Base-by-base conservation (phyloP, 441 rosid species). In the Gossypium schwendimanii region DNA sequence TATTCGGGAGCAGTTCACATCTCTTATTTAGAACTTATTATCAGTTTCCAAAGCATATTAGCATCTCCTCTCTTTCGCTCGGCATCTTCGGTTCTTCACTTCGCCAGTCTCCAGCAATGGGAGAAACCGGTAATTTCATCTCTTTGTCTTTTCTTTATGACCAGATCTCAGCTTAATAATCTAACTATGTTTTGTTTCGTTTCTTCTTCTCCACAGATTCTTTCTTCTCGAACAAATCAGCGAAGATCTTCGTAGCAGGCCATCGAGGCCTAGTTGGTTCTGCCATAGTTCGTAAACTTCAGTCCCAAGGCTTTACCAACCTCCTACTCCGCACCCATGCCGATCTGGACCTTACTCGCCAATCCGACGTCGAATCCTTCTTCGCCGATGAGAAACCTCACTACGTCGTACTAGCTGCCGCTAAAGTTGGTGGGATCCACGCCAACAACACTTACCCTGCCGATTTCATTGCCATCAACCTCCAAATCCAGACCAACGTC, bases 381-480 rank as follows among this genome's bases (percentile, higher is more conserved):
- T 92, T 94, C 50, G 77, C 91, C 6, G 45, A 79, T 0, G 88
- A 91, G 77, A 86, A 82, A 75, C 97, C 97, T 0, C 75, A 57
- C 12, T 86, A 81, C 53, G 97, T 91, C 33, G 76, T 92, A 77
- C 82, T 94, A 11, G 92, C 94, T 0, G 96, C 98, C 0, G 97
- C 96, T 0, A 94, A 94, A 82, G 97, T 92, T 14, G 98, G 97
- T 0, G 97, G 98, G 1, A 94, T 94, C 77, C 97, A 94, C 61
- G 99, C 99, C 41, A 94, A 94, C 77, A 91, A 86, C 87, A 92
- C 93, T 0, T 92, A 91, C 72, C 99, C 96, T 0, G 99, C 98
- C 8, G 96, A 94, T 76, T 94, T 94, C 85, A 92, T 94, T 10
- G 80, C 87, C 57, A 77, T 91, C 73, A 94, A 94, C 60, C 97